Percentiles rank a stretch among this genome's conserved stretches.
Conservation (phyloP, 2,329 filamentous ascomycete species). For the Colletotrichum agaves region DNA sequence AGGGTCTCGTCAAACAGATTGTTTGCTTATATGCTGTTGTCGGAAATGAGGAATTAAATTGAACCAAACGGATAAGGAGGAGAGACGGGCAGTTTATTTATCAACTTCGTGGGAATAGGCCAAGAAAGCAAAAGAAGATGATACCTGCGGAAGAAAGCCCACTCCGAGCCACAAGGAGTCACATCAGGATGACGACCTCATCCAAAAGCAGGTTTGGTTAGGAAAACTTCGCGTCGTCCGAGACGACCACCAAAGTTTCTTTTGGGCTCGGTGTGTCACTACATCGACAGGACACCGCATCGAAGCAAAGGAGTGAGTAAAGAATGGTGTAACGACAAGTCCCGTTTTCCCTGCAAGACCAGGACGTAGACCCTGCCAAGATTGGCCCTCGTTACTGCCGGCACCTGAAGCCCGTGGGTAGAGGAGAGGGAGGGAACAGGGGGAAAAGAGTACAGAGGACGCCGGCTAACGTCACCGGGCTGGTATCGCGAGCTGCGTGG, state of each 20-base stretch:
- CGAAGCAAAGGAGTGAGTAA: background rate
- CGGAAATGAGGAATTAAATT: background rate
- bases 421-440: slow-evolving; percentile 8
- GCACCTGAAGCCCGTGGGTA: background rate
- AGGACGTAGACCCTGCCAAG: slow-evolving; percentile 33
- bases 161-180: slow-evolving; percentile 6
- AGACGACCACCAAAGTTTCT: slow-evolving; percentile 6
- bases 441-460: background rate
- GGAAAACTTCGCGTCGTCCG: slow-evolving; percentile 9
- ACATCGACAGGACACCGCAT: slow-evolving; percentile 1
- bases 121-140: background rate
- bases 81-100: slow-evolving; percentile 33
- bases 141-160: background rate
- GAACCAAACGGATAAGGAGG: background rate
- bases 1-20: background rate
- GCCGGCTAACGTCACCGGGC: slow-evolving; percentile 28
- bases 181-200: slow-evolving; percentile 20
- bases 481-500: slow-evolving; percentile 22
- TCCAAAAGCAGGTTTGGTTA: slow-evolving; percentile 34
- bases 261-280: slow-evolving; percentile 6
- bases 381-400: background rate
- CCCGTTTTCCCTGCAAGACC: slow-evolving; percentile 12
- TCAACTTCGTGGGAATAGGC: slow-evolving; percentile 14
- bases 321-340: slow-evolving; percentile 11
- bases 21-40: slow-evolving; percentile 13